These are phyloP conservation scores for Prunus persica DNA, from an alignment of 306 rosid genomes.

Conservation along the genomic window Prunus_persica_NCBIv2 NC_034016.1:7276501-7277000, in stretches of 20 bases:
- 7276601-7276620: neutral
- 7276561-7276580: neutral
- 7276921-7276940: neutral
- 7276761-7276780: neutral
- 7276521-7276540: neutral
- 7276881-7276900: neutral
- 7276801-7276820: neutral
- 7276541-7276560: no score
- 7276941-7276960: neutral
- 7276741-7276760: neutral
- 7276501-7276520: neutral
- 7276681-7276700: neutral
- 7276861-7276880: neutral
- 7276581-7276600: neutral
- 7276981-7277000: conserved; percentile 89
- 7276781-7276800: neutral
- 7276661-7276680: neutral
- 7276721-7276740: neutral
- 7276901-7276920: neutral
- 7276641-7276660: neutral
- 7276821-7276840: neutral
- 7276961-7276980: conserved; percentile 43
- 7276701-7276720: neutral
- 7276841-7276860: neutral
- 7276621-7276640: neutral